Conservation (phyloP, 1,284 basidiomycete species). For the Ganoderma lingzhi region DNA sequence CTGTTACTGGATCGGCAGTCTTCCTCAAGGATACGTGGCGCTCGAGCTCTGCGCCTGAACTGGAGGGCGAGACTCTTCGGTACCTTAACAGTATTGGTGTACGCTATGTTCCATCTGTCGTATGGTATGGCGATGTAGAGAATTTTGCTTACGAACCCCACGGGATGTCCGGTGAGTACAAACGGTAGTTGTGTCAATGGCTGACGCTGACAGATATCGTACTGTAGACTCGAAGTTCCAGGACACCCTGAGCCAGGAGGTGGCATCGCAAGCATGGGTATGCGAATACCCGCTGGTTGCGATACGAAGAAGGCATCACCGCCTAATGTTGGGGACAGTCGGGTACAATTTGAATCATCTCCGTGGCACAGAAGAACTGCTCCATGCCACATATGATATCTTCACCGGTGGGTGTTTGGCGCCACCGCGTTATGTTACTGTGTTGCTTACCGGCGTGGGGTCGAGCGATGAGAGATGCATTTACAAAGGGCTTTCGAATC, state of each 20-base stretch:
- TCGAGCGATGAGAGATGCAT: slow-evolving; percentile 20
- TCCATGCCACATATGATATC: background rate
- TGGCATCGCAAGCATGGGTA: background rate
- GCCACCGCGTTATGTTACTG: too few relatives aligned
- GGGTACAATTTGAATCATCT: background rate
- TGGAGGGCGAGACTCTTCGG: background rate
- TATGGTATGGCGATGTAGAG: background rate
- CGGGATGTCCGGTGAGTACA: background rate
- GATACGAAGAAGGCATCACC: background rate
- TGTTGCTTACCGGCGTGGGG: too few relatives aligned
- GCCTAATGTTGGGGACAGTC: background rate
- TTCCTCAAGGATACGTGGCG: background rate
- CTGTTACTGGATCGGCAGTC: background rate
- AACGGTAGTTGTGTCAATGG: background rate
- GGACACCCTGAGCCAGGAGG: background rate
- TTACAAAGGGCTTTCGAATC: slow-evolving; percentile 11
- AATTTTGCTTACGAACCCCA: background rate
- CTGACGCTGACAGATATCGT: too few relatives aligned
- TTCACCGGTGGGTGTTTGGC: background rate
- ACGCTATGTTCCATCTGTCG: background rate
- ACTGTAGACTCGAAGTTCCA: background rate
- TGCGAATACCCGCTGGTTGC: background rate
- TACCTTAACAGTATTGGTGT: background rate
- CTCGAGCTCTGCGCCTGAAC: background rate
- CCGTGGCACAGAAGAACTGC: background rate